Base-by-base conservation (phyloP, 2,329 filamentous ascomycete genomes). In the Stachybotrys echinatus region DNA sequence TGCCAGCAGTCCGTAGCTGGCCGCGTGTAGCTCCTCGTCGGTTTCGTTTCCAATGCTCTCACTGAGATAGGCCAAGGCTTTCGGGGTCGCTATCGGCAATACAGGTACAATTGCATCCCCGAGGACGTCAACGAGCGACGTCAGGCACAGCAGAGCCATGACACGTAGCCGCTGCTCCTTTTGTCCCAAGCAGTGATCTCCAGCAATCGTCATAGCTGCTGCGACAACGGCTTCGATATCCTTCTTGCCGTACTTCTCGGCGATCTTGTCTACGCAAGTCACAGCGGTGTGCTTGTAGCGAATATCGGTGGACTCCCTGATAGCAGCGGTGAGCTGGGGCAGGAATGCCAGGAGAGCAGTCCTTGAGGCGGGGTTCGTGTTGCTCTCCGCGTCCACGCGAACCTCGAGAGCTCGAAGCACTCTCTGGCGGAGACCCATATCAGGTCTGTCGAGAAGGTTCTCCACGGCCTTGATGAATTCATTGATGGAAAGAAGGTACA, bases 241-340 rank as follows among this genome's bases (percentile, higher is more conserved):
- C 66, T 92, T 95, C 74, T 94, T 95, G 57, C 94, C 95, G 65
- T 96, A 97, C 66, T 92, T 92, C 69, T 96, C 92, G 3, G 89
- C 83, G 54, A 99, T 95, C 67, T 89, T 89, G 70, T 96, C 92
- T 42, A 97, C 86, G 59, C 92, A 97, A 34, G 85, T 84, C 54
- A 99, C 85, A 1, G 92, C 89, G 12, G 89, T 90, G 60, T 91
- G 86, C 69, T 92, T 91, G 65, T 94, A 86, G 23, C 83, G 77
- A 48, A 87, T 80, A 56, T 94, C 85, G 27, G 79, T 74, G 6
- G 88, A 87, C 46, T 87, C 80, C 49, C 85, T 76, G 52, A 99
- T 82, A 43, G 95, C 88, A 19, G 80, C 77, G 18, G 88, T 89
- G 53, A 96, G 77, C 57, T 86, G 86, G 12, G 89, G 85, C 56